phyloP scores from a whole-genome alignment of 2,329 filamentous ascomycete species.

The Coniosporium tulheliwenetii region DNA sequence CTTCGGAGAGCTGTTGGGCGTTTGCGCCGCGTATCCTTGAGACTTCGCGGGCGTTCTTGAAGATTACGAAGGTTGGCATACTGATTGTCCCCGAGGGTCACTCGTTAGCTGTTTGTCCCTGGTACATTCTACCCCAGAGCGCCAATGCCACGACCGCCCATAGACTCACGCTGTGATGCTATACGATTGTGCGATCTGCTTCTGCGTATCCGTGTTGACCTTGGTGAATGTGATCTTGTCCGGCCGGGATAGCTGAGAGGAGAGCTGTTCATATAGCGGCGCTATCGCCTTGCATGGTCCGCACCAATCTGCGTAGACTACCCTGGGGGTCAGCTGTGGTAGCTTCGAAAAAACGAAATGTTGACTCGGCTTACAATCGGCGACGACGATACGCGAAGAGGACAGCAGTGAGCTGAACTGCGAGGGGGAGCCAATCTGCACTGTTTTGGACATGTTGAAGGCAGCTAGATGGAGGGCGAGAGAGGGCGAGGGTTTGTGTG shows the following conservation, averaged over 20 bases:
- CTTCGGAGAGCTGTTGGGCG: constrained; percentile 49
- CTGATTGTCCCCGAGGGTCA: constrained; percentile 14
- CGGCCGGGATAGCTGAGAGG: constrained; percentile 52
- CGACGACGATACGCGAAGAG: constrained; percentile 64
- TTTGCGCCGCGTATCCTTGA: constrained; percentile 46
- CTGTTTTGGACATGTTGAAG: constrained; percentile 26
- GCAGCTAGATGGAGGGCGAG: neutral
- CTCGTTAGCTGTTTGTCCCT: constrained; percentile 4
- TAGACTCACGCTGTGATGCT: constrained; percentile 45
- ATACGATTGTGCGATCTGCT: constrained; percentile 59
- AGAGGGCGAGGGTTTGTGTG: no score
- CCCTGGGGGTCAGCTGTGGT: neutral
- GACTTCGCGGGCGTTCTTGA: constrained; percentile 22
- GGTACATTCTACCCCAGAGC: neutral
- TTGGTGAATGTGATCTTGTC: constrained; percentile 71
- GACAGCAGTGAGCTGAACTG: constrained; percentile 43
- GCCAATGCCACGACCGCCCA: neutral
- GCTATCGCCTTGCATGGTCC: constrained; percentile 71
- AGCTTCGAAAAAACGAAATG: no score
- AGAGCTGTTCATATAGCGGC: constrained; percentile 66
- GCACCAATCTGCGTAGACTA: constrained; percentile 83
- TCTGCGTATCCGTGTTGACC: constrained; percentile 66
- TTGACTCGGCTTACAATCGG: constrained; percentile 56
- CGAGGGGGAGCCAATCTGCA: constrained; percentile 25
- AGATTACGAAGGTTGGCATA: constrained; percentile 84